These are phyloP conservation scores for Chaetomium globosum DNA, from an alignment of 2,329 filamentous ascomycete genomes.

Conservation along the genomic window DNA sequence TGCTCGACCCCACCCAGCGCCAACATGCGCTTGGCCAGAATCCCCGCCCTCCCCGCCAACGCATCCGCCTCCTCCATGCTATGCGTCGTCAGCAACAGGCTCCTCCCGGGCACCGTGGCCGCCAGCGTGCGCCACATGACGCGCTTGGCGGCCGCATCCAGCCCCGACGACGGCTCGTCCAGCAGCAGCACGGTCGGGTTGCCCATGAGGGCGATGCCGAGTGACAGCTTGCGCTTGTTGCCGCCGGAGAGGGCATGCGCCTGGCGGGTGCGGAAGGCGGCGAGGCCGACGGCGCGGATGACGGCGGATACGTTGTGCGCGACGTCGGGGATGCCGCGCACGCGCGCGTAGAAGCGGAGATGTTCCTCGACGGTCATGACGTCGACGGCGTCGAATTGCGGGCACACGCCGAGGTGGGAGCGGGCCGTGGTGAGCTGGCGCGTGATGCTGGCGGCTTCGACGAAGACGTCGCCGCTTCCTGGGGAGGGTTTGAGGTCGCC, in stretches of 20 bases:
- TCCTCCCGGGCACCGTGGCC: conserved; percentile 73
- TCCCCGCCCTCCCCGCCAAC: conserved; percentile 78
- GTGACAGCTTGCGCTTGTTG: conserved; percentile 88
- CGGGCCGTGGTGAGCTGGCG: conserved; percentile 71
- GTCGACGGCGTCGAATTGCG: conserved; percentile 86
- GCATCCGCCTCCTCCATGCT: conserved; percentile 95
- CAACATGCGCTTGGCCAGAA: conserved; percentile 83
- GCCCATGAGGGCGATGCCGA: conserved; percentile 89
- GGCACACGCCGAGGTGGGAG: conserved; percentile 83
- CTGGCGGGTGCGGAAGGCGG: conserved; percentile 71
- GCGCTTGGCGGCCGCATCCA: conserved; percentile 88
- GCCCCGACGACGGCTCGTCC: conserved; percentile 84
- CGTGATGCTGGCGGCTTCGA: conserved; percentile 77
- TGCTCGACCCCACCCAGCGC: conserved; percentile 76
- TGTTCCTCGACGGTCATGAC: conserved; percentile 88
- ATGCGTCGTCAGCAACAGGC: conserved; percentile 86
- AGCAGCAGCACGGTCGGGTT: conserved; percentile 85
- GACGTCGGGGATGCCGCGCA: conserved; percentile 75
- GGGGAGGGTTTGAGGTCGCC: conserved; percentile 78
- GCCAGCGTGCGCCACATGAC: conserved; percentile 89
- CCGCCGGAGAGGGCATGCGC: conserved; percentile 81
- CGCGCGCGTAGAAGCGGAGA: conserved; percentile 81
- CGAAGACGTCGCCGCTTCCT: conserved; percentile 75
- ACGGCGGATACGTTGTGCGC: conserved; percentile 77
- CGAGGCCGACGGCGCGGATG: conserved; percentile 77